Percentiles rank a stretch among this genome's conserved stretches.
Conservation (phyloP, 208 protist genomes). For the Acanthamoeba healyi region DNA sequence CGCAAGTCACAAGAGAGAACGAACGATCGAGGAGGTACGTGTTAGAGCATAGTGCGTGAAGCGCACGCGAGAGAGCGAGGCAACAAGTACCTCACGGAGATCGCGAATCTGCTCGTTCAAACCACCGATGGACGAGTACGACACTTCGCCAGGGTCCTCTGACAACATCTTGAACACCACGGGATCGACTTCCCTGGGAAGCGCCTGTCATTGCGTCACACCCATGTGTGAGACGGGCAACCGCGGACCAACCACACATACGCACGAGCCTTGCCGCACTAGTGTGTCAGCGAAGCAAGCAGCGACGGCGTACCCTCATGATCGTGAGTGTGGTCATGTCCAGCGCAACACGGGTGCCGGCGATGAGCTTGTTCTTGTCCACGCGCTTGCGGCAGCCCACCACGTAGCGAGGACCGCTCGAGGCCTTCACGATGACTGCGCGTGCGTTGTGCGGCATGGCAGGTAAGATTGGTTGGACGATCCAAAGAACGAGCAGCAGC, state of each 20-base stretch:
- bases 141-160: slow-evolving; percentile 96
- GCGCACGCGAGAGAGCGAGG: slow-evolving; percentile 4
- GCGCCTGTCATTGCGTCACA: slow-evolving; percentile 36
- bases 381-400: slow-evolving; percentile 97
- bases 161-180: slow-evolving; percentile 99
- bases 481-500: background rate
- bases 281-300: no score
- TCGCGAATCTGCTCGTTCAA: slow-evolving; percentile 98
- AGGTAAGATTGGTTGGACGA: background rate
- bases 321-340: slow-evolving; percentile 99
- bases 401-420: slow-evolving; percentile 98
- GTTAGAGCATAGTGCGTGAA: background rate
- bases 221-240: background rate
- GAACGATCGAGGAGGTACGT: background rate
- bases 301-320: slow-evolving; percentile 94
- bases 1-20: background rate
- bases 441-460: no score
- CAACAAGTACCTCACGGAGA: slow-evolving; percentile 94
- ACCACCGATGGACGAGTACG: slow-evolving; percentile 98
- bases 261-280: no score
- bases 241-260: no score
- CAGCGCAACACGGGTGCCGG: slow-evolving; percentile 97
- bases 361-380: slow-evolving; percentile 95
- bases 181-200: slow-evolving; percentile 99
- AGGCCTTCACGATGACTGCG: slow-evolving; percentile 98